Evolutionary conservation across 148 eudicot species (phyloP), one percentile per base, ranked within the genome.

Genomic region (Fallopia convolvulus): DNA sequence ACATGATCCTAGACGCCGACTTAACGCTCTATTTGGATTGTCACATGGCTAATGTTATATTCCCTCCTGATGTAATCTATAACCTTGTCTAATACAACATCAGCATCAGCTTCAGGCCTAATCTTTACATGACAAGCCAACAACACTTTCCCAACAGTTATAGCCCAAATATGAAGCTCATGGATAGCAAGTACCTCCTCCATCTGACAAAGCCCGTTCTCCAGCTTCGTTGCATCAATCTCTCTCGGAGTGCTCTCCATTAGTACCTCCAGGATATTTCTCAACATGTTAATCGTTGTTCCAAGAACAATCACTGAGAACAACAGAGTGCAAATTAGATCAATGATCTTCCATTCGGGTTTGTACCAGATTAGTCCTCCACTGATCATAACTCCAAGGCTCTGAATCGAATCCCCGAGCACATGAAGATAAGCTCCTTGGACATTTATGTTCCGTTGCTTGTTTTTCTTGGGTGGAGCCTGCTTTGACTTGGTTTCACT

Each of bases 401-500:
- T 85, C 78, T 85, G 93, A n/a, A 88, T 85, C 32, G 88, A 58
- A 83, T 88, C 93, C 6, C 85, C 75, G n/a, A 90, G 65, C 18
- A 91, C 83, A 81, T 90, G 93, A 58, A 91, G 76, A 75, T 92
- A 86, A 48, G 97, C 90, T 77, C 93, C 89, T 76, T 90, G 86
- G 10, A 90, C 83, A 75, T 90, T 88, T 40, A 88, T 87, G 74
- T 89, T 89, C 72, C 93, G 39, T 23, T 41, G 66, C 77, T 79
- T 79, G 82, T 83, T 88, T 23, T 76, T 46, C 85, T 87, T 88
- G 36, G 84, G 76, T 44, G 68, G 33, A 14, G 12, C 79, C 5
- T 8, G 76, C 33, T 72, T 50, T 47, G 63, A 36, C 20, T 83
- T 32, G 20, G n/a, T 75, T 23, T 79, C 71, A 9, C 7, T 44